These are phyloP conservation scores for Osmanthus fragrans DNA, from an alignment of 257 asterid species.

Conservation along the genomic window DNA sequence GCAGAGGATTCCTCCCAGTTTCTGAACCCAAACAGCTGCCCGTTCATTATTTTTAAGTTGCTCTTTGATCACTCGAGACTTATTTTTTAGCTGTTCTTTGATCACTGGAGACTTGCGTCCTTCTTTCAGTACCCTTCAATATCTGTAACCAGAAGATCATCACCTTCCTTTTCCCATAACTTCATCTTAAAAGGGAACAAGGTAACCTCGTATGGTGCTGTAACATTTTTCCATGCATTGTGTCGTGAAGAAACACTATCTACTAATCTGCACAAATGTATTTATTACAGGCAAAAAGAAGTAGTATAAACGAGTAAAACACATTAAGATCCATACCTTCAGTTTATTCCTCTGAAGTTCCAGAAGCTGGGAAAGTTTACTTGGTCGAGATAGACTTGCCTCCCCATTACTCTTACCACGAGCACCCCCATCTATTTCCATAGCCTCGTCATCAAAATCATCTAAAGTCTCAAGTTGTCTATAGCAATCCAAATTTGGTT, in stretches of 20 bases:
- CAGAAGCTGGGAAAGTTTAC: conserved; percentile 44
- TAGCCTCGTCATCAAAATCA: conserved; percentile 84
- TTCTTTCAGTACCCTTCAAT: neutral
- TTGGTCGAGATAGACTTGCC: conserved; percentile 34
- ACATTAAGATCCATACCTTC: conserved; percentile 41
- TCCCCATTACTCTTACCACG: conserved; percentile 34
- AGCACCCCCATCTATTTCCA: conserved; percentile 41
- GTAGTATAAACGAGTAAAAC: neutral
- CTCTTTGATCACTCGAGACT: neutral
- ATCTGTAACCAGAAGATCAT: neutral
- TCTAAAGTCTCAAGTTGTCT: conserved; percentile 83
- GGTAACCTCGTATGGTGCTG: conserved; percentile 7
- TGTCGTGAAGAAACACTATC: neutral
- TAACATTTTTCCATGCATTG: conserved; percentile 1
- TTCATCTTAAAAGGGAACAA: neutral
- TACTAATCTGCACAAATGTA: conserved; percentile 5
- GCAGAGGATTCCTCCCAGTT: neutral
- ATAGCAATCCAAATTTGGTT: conserved; percentile 22
- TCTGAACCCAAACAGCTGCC: neutral
- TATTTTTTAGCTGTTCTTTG: neutral
- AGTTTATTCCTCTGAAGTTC: conserved; percentile 44
- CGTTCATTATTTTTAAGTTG: neutral
- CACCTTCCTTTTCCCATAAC: conserved; percentile 3
- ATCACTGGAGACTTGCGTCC: neutral
- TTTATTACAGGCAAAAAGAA: conserved; percentile 11